Conservation (phyloP, 192 early-diverging fungal species). For the Backusella westeae region DNA sequence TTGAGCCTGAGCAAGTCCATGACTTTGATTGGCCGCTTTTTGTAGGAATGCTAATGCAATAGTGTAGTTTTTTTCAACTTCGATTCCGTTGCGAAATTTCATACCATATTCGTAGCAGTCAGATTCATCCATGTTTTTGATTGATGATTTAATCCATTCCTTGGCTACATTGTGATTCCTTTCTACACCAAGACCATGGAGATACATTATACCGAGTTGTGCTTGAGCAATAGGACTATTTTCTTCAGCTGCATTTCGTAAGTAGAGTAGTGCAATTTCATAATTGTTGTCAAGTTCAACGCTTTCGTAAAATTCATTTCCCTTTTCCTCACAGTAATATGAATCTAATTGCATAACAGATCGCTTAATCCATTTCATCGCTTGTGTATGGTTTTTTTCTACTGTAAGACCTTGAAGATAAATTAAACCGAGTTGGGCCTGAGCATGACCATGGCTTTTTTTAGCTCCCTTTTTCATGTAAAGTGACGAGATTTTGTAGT, state of each 20-base stretch:
- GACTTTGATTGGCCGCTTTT: too few species aligned
- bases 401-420: background rate
- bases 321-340: too few species aligned
- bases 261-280: too few species aligned
- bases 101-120: background rate
- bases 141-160: background rate
- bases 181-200: background rate
- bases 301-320: too few species aligned
- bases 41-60: too few species aligned
- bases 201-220: too few species aligned
- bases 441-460: background rate
- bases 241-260: too few species aligned
- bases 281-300: too few species aligned
- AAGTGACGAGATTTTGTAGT: background rate
- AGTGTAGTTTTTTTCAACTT: background rate
- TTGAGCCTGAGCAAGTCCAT: too few species aligned
- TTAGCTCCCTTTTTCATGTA: background rate
- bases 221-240: too few species aligned
- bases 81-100: background rate
- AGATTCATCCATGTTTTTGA: background rate
- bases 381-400: background rate
- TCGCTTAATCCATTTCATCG: background rate
- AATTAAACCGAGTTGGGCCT: background rate
- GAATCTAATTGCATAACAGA: background rate
- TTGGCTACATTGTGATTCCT: background rate